Base-by-base conservation (phyloP, 108 stramenopile species). In the Skeletonema potamos region DNA sequence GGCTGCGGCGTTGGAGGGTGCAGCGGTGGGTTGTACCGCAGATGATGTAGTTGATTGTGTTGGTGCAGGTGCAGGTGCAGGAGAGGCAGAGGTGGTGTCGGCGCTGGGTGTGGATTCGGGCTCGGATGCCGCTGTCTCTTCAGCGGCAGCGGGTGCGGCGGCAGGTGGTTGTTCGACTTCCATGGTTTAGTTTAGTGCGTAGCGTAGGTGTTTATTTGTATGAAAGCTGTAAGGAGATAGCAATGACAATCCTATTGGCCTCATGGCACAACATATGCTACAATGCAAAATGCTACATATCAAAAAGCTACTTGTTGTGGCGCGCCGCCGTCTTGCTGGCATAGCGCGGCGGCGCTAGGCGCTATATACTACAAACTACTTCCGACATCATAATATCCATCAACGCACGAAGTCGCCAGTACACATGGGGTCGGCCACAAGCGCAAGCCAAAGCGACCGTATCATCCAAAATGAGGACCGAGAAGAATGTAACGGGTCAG, bases 1-100 rank as follows among this genome's bases (percentile, higher is more conserved):
- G 66, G 68, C 58, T 9, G 36, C 15, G 12, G 33, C 12, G 5
- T 20, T 39, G 26, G 30, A 33, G 51, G 76, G 57, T 29, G 73
- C 65, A 8, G 37, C 62, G 54, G 27, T 22, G 26, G 44, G 22
- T 33, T 65, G 24, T 32, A 44, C 61, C n/a, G 66, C 30, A 12
- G 62, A 0, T 6, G 69, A 11, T 1, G 69, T 12, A 2, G 37
- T 30, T 26, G 55, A 29, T 46, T 32, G 22, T 24, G 37, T 54
- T 28, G 55, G 57, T 74, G 30, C 10, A 43, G 33, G 15, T 67
- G 62, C 54, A 30, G n/a, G 18, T 17, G 67, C 30, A 34, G 4
- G 20, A 1, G 1, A 5, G 5, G 20, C 6, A 9, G 48, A 18
- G 48, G 18, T 22, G 48, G 20, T 51, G n/a, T 51, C 48, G 7